Percentiles rank a stretch among this genome's conserved stretches.
Evolutionary conservation across 208 protist species (phyloP).

Genomic region (Leptomonas seymouri): DNA sequence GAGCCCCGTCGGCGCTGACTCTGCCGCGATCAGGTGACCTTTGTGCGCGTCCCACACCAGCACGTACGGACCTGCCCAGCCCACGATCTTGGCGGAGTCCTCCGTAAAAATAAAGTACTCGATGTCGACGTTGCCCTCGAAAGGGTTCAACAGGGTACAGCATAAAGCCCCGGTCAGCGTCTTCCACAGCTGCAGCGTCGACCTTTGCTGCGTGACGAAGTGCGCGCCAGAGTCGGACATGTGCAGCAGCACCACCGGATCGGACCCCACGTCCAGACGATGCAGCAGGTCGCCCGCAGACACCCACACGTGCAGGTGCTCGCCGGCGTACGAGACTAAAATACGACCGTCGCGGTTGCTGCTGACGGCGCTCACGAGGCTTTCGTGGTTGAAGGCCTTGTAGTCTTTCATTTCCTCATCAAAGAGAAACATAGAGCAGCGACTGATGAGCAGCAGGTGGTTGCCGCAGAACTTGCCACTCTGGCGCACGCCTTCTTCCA

Average conservation of each 20-base stretch:
- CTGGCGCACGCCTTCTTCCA: conserved; percentile 39
- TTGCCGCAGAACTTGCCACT: conserved; percentile 68
- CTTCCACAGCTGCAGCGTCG: conserved; percentile 64
- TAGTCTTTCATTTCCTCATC: conserved; percentile 35
- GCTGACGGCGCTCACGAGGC: conserved; percentile 47
- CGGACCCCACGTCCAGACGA: conserved; percentile 49
- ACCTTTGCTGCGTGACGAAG: conserved; percentile 58
- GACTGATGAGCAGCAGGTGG: conserved; percentile 48
- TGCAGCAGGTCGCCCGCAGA: conserved; percentile 67
- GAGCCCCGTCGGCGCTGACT: conserved; percentile 49
- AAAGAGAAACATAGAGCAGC: conserved; percentile 55
- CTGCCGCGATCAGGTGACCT: conserved; percentile 46
- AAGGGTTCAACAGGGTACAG: conserved; percentile 39
- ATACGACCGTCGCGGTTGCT: conserved; percentile 67
- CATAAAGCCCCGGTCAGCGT: conserved; percentile 49
- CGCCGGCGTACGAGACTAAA: conserved; percentile 63
- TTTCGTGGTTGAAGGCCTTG: conserved; percentile 58
- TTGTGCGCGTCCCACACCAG: conserved; percentile 65
- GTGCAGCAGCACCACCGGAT: conserved; percentile 56
- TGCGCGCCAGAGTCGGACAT: conserved; percentile 62
- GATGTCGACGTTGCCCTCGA: conserved; percentile 33
- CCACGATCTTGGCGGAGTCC: conserved; percentile 64
- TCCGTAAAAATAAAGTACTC: conserved; percentile 61
- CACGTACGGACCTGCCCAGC: conserved; percentile 43
- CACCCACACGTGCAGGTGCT: conserved; percentile 75